Base-by-base conservation (phyloP, 2,329 filamentous ascomycete species). In the Penicillium sp. region DNA sequence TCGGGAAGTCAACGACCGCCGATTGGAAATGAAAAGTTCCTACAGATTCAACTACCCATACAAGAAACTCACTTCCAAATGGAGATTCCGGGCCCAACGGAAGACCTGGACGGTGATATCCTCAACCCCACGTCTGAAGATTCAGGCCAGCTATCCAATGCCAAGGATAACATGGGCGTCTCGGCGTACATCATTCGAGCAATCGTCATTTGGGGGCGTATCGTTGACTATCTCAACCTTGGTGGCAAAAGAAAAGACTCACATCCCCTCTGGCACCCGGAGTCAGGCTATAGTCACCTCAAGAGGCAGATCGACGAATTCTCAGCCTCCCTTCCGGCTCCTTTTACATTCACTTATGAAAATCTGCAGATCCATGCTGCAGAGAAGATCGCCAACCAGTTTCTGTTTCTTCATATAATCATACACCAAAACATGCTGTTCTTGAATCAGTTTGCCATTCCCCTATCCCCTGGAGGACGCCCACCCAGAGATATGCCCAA, bases 1-100 rank as follows among this genome's bases (percentile, higher is more conserved):
- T 97, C 92, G 1, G 93, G 94, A 2, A 95, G 91, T 2, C 92
- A 97, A 66, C 84, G 93, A 36, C 94, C 94, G 18, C 90, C 91
- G 49, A 96, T 97, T 63, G 88, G 96, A 51, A 88, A 90, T 61
- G 92, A 97, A 71, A 90, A 94, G 61, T 91, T 90, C 52, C 83
- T 97, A 57, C 88, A 91, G 62, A 91, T 97, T 14, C 93, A 94
- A 60, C 77, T 99, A 22, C 94, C 94, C 0, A 90, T 97, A 65
- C 92, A 90, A 69, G 94, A 99, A 71, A 87, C 87, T 47, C 87
- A 91, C 59, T 97, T 96, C 66, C 88, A 93, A 60, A 86, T 96
- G 69, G 93, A 97, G 68, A 93, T 97, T 69, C 89, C 91, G 1
- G 92, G 90, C 0, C 85, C 88, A 13, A 97, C 94, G 0, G 92